Evolutionary conservation across 495 filamentous ascomycete species (phyloP).

Genomic region (Neurospora sublineolata): DNA sequence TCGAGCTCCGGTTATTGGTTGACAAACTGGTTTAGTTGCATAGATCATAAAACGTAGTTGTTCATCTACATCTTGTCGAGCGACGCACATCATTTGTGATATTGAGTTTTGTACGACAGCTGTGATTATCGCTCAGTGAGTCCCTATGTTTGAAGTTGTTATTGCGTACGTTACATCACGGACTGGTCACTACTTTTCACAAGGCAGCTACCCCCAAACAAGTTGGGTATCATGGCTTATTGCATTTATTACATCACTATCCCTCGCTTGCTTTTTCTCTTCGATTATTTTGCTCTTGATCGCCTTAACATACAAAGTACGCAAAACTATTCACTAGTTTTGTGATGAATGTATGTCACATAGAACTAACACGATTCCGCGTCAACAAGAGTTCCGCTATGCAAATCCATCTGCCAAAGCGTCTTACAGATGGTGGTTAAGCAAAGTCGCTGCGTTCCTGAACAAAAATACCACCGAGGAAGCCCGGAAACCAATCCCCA

Average conservation of each 20-base stretch:
- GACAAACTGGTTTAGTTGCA: not conserved
- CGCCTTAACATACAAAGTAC: not conserved
- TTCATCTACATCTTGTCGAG: not conserved
- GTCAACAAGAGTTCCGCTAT: not conserved
- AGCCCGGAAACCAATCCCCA: not conserved
- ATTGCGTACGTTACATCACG: not conserved
- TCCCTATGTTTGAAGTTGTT: not conserved
- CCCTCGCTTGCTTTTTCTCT: not conserved
- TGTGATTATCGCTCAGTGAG: no score
- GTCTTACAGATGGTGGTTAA: not conserved
- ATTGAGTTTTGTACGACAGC: not conserved
- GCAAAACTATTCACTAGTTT: not conserved
- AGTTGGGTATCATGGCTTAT: not conserved
- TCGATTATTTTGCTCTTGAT: not conserved
- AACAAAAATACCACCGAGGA: not conserved
- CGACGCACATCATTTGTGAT: no score
- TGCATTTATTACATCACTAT: not conserved
- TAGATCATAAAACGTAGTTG: no score
- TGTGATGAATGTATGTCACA: not conserved
- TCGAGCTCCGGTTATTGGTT: not conserved
- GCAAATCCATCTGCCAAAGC: not conserved
- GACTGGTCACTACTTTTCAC: not conserved
- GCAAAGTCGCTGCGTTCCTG: not conserved
- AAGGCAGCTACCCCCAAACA: not conserved
- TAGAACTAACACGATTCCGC: not conserved